These are phyloP conservation scores for Biscogniauxia marginata DNA, from an alignment of 2,329 filamentous ascomycete genomes.

Conservation along the genomic window DNA sequence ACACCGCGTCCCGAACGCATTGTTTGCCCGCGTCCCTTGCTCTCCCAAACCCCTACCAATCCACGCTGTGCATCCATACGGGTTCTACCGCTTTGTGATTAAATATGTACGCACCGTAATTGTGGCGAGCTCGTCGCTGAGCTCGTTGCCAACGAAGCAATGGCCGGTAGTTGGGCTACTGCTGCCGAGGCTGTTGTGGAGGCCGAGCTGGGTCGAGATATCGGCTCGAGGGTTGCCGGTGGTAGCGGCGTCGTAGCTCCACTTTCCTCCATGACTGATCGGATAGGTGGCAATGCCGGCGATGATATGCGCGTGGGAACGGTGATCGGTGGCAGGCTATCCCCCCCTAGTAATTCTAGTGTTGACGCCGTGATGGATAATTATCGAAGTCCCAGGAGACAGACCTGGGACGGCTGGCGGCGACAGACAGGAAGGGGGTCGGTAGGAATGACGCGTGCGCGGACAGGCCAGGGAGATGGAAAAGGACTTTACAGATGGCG, in stretches of 20 bases:
- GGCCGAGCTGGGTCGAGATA: constrained; percentile 50
- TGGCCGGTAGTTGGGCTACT: constrained; percentile 45
- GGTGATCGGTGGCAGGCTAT: constrained; percentile 22
- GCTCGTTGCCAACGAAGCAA: constrained; percentile 44
- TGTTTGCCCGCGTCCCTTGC: neutral
- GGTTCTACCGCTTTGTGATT: neutral
- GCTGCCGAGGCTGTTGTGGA: constrained; percentile 45
- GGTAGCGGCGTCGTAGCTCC: constrained; percentile 35
- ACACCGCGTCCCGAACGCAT: neutral
- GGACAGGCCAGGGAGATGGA: neutral
- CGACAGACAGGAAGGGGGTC: neutral
- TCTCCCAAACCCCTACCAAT: neutral
- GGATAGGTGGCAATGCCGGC: constrained; percentile 24
- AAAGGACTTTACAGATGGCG: neutral
- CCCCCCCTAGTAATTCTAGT: constrained; percentile 20
- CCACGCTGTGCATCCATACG: neutral
- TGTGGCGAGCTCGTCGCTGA: constrained; percentile 43
- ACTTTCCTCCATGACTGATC: constrained; percentile 47
- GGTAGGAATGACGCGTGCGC: neutral
- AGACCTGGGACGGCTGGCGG: constrained; percentile 10
- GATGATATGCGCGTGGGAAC: constrained; percentile 21
- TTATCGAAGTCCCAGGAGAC: constrained; percentile 20
- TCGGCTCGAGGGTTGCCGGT: constrained; percentile 43
- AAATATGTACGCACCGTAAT: constrained; percentile 42
- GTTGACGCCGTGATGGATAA: constrained; percentile 22